Conservation (phyloP, 176 grass and related monocot species). For the Canna indica region DNA sequence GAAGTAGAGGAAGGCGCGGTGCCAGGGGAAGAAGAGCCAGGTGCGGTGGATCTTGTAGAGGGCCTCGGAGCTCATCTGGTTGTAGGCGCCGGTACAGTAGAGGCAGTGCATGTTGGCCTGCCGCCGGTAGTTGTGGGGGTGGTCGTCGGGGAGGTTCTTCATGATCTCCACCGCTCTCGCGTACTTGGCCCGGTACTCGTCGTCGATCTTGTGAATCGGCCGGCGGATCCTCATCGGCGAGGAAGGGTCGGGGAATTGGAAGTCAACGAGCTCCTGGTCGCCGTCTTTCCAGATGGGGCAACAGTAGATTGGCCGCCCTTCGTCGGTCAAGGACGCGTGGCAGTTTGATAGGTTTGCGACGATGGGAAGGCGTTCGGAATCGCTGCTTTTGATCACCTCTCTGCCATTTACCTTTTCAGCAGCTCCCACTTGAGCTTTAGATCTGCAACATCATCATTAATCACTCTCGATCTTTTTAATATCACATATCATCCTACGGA, state of each 20-base stretch:
- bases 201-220: conserved; percentile 18
- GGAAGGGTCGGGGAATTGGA: conserved; percentile 14
- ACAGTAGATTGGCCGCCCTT: neutral
- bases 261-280: conserved; percentile 18
- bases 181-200: conserved; percentile 41
- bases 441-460: too few relatives aligned
- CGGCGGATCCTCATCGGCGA: conserved; percentile 27
- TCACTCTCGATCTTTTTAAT: too few relatives aligned
- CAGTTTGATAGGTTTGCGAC: neutral
- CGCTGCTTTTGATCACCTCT: neutral
- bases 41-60: conserved; percentile 37
- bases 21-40: conserved; percentile 60
- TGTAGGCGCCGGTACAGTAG: conserved; percentile 51
- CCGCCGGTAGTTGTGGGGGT: conserved; percentile 59
- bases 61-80: conserved; percentile 14
- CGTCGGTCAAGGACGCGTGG: neutral
- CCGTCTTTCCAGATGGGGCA: conserved; percentile 24
- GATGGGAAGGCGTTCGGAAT: neutral
- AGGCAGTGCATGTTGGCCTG: conserved; percentile 58
- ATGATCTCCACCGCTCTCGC: conserved; percentile 31
- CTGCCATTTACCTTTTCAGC: too few relatives aligned
- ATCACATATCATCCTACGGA: too few relatives aligned
- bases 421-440: too few relatives aligned
- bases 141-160: conserved; percentile 9
- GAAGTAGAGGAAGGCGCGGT: conserved; percentile 57